Evolutionary conservation across 1,284 basidiomycete genomes (phyloP).

Genomic region (Kwoniella shivajii): DNA sequence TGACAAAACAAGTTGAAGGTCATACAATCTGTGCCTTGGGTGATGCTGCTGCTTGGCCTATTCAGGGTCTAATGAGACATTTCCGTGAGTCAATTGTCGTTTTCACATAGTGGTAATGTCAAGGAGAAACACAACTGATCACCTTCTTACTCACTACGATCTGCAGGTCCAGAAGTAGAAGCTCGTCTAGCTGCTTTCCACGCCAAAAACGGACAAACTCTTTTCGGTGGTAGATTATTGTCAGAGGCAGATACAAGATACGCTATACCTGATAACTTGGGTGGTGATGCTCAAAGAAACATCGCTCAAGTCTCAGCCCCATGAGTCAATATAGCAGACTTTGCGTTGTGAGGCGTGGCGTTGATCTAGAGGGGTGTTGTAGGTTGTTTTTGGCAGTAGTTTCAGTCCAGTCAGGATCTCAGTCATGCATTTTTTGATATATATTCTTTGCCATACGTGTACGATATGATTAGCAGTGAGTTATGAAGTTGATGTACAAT

Average conservation of each 20-base stretch:
- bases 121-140: background rate
- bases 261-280: constrained; percentile 80
- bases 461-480: no score
- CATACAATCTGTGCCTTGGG: constrained; percentile 95
- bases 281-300: constrained; percentile 48
- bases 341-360: no score
- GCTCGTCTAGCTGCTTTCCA: constrained; percentile 79
- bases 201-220: constrained; percentile 75
- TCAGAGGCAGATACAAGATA: constrained; percentile 71
- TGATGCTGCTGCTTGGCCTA: constrained; percentile 98
- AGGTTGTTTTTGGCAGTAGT: no score
- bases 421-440: no score
- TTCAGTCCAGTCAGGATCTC: no score
- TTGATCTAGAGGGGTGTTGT: no score
- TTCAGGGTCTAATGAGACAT: constrained; percentile 93
- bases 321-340: no score
- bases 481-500: no score
- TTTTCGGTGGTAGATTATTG: constrained; percentile 82
- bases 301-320: constrained; percentile 23
- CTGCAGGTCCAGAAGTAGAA: constrained; percentile 76
- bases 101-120: background rate
- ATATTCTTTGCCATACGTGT: no score
- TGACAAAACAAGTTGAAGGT: constrained; percentile 95
- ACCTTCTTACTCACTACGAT: no score
- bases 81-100: constrained; percentile 64